A percentile compares a stretch with the other conserved stretches of the same genome.
phyloP scores from a whole-genome alignment of 805 yeast genomes.

The Wickerhamomyces chambardii region DNA sequence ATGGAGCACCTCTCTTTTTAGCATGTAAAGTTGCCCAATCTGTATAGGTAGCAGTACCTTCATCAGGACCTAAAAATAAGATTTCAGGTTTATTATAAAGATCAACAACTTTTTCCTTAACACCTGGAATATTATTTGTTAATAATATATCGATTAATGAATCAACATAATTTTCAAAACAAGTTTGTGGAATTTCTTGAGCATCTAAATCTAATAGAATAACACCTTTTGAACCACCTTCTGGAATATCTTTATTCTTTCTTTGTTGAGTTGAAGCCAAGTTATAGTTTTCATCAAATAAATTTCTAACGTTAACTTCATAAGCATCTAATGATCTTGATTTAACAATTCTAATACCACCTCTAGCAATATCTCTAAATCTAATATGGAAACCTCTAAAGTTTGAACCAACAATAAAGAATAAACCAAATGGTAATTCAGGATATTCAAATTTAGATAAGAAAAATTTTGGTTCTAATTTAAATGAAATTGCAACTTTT shows the following conservation, averaged over 20 bases:
- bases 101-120: constrained; percentile 79
- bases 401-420: constrained; percentile 91
- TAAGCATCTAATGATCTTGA: constrained; percentile 83
- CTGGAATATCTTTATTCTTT: constrained; percentile 97
- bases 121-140: constrained; percentile 60
- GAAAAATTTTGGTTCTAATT: constrained; percentile 79
- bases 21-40: constrained; percentile 99
- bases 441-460: constrained; percentile 86
- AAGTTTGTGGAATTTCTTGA: constrained; percentile 71
- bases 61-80: constrained; percentile 98
- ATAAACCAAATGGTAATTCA: constrained; percentile 89
- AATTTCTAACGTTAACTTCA: constrained; percentile 72
- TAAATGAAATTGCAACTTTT: constrained; percentile 90
- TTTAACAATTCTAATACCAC: constrained; percentile 94
- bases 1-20: constrained; percentile 81
- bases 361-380: constrained; percentile 95
- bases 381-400: constrained; percentile 97
- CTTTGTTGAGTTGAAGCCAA: constrained; percentile 94
- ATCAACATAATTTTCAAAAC: constrained; percentile 91
- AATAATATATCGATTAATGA: constrained; percentile 80
- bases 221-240: constrained; percentile 98
- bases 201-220: constrained; percentile 65
- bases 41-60: constrained; percentile 91
- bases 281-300: constrained; percentile 95
- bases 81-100: constrained; percentile 80